These are phyloP conservation scores for Penicillium italicum DNA, from an alignment of 2,329 filamentous ascomycete species.

Conservation along the genomic window DNA sequence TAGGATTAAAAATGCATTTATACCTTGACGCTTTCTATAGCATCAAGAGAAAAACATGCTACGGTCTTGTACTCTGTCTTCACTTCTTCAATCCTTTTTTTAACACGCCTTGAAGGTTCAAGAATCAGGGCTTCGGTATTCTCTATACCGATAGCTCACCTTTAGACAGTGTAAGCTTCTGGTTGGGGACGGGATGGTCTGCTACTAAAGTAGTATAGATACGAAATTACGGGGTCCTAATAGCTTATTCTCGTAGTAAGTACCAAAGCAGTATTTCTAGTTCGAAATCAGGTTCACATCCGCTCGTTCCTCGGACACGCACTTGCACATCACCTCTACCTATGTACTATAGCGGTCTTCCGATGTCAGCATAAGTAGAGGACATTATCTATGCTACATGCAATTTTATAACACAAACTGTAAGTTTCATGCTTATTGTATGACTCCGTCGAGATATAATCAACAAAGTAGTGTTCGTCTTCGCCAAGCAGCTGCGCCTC, in stretches of 20 bases:
- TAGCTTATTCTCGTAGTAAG: not conserved
- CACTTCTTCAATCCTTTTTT: not conserved
- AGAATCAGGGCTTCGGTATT: not conserved
- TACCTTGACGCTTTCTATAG: not conserved
- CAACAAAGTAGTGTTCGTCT: conserved; percentile 2
- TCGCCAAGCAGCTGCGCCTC: not conserved
- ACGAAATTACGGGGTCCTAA: not conserved
- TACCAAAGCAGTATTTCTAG: not conserved
- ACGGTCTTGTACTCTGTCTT: not conserved
- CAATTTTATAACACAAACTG: not conserved
- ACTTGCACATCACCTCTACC: no score
- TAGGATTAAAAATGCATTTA: not conserved
- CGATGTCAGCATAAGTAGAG: no score
- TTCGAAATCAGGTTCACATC: no score
- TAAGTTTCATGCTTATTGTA: not conserved
- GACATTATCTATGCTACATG: not conserved
- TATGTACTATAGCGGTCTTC: no score
- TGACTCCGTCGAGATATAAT: conserved; percentile 3
- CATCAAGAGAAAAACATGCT: not conserved
- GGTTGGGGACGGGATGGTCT: no score
- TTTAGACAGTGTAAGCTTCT: not conserved
- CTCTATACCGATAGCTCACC: not conserved
- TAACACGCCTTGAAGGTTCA: not conserved
- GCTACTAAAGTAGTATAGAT: not conserved
- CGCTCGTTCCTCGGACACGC: no score